Evolutionary conservation across 345 rosid genomes (phyloP).

Genomic region (Pelargonium nanum): DNA sequence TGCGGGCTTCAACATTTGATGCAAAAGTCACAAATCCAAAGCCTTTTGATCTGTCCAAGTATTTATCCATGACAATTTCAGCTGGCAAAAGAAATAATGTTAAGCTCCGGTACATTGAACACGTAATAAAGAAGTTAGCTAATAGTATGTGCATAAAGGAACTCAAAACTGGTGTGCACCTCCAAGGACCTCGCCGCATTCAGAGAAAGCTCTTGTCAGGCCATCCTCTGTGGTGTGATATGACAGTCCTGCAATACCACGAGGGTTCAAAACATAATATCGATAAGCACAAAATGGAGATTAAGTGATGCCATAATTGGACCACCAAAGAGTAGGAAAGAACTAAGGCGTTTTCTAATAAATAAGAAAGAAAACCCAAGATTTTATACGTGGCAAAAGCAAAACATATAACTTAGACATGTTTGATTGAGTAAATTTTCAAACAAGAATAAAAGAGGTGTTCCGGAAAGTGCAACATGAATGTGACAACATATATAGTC

Average conservation of each 20-base stretch:
- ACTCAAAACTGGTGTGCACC: constrained; percentile 24
- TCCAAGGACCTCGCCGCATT: constrained; percentile 79
- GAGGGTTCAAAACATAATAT: not conserved
- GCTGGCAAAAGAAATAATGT: constrained; percentile 27
- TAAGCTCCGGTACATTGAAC: not conserved
- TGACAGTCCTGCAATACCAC: constrained; percentile 45
- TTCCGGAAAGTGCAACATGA: no score
- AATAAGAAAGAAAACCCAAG: not conserved
- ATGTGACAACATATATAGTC: no score
- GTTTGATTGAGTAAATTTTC: not conserved
- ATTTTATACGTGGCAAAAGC: no score
- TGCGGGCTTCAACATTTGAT: constrained; percentile 58
- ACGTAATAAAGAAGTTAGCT: no score
- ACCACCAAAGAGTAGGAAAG: not conserved
- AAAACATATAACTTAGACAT: not conserved
- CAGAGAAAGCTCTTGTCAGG: constrained; percentile 60
- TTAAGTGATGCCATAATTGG: not conserved
- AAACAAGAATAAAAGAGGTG: no score
- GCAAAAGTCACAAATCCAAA: constrained; percentile 86
- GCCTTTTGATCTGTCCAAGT: constrained; percentile 60
- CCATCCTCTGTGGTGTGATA: constrained; percentile 57
- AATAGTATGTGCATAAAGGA: not conserved
- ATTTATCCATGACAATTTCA: constrained; percentile 51
- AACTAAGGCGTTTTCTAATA: not conserved
- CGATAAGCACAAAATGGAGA: not conserved